Base-by-base conservation (phyloP, 192 early-diverging fungal genomes). In the Mortierella alpina region DNA sequence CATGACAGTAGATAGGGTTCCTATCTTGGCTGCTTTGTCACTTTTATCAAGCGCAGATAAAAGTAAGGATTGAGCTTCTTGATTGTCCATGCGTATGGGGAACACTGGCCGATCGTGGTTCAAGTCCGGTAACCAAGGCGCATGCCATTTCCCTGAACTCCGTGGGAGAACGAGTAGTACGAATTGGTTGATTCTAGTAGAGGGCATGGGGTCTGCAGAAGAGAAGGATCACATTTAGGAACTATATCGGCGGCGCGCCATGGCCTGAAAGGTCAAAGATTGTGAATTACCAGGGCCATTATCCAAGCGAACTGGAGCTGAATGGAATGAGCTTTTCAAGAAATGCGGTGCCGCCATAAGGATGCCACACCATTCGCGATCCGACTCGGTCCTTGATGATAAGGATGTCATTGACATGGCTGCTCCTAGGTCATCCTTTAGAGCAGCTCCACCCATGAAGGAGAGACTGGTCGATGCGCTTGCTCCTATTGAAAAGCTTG, bases 61-160 rank as follows among this genome's bases (percentile, higher is more conserved):
- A 23, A 48, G 45, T 39, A 64, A 15, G 14, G 54, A 45, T 4
- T 57, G 61, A 6, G 47, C 59, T 11, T 51, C 62, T 17, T 59
- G 31, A 14, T 45, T 2, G 6, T 54, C 54, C 11, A 59, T 52
- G 18, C 71, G 39, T 44, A 56, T 31, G 1, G 63, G 53, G 44
- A 65, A 58, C 22, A 65, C 53, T n/a, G 71, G 71, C 17, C 15
- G 46, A 40, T 80, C 77, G 10, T 68, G 66, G 45, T 72, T 80
- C 9, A 80, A 23, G 42, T 80, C 77, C 13, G 77, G 77, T 4
- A 80, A 53, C 77, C 77, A 80, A 8, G 77, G 77, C 0, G 77
- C 69, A 54, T 53, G 66, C 0, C 64, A 23, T 46, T 18, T 59
- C 11, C 17, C 39, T 0, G 64, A 53, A 18, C 51, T 72, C 22